Conservation (phyloP, 108 stramenopile species). For the Aurantiochytrium sp. region DNA sequence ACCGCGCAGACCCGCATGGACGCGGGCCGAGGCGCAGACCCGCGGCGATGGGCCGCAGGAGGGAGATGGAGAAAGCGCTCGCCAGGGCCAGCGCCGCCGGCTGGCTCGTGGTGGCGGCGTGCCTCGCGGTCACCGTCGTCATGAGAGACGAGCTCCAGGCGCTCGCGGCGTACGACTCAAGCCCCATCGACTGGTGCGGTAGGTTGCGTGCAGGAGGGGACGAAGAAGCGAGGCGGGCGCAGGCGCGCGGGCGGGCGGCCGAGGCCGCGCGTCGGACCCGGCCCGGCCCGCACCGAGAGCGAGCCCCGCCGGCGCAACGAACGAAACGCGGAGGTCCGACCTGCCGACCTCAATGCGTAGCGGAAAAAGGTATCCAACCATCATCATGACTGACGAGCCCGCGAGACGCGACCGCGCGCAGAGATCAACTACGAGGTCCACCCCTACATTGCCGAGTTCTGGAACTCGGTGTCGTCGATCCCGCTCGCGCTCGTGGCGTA, state of each 20-base stretch:
- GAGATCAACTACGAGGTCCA: constrained; percentile 29
- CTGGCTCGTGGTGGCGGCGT: background rate
- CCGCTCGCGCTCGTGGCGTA: background rate
- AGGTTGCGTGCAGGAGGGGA: background rate
- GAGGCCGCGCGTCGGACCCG: no score
- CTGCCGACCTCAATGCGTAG: no score
- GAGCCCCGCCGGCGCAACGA: no score
- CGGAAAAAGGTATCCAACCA: background rate
- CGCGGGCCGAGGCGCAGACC: no score
- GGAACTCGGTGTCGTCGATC: constrained; percentile 5
- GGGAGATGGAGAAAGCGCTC: background rate
- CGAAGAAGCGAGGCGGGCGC: background rate
- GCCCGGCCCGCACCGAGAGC: no score
- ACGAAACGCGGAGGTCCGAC: no score
- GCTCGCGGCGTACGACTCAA: background rate
- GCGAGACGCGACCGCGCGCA: background rate
- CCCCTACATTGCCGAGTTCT: background rate
- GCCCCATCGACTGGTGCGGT: constrained; percentile 29
- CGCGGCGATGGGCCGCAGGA: no score
- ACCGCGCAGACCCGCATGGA: no score
- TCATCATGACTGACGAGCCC: background rate
- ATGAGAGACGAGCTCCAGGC: background rate
- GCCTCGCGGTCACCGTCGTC: background rate
- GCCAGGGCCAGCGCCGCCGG: background rate
- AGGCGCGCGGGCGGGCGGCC: background rate